Evolutionary conservation across 2,329 filamentous ascomycete species (phyloP), one percentile per base, ranked within the genome.

Genomic region (Chaetoscypha palmicola): DNA sequence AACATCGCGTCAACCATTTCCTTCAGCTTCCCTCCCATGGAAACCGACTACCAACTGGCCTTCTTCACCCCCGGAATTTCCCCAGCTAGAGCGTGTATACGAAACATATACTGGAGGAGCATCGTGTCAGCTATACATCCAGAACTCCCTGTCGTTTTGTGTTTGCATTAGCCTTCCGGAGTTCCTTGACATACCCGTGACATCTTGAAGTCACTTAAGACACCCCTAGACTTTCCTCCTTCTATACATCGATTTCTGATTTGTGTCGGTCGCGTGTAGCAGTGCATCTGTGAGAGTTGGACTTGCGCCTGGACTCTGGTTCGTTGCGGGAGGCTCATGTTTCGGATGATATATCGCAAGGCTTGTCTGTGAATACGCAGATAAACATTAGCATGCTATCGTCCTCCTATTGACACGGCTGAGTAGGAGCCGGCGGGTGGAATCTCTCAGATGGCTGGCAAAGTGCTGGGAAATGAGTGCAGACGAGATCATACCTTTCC

Each of bases 191-290:
- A 64, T 76, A 97, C 91, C 70, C 91, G 77, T 47, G 83, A 81
- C 75, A 98, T 77, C 67, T 89, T 87, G 61, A 98, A 98, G 62
- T 92, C 91, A 45, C 88, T 80, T 54, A 97, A 74, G n/a, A 98
- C 74, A 82, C 89, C 88, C 56, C 88, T 77, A 14, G 83, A 83
- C 64, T 87, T 89, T n/a, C 92, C 92, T 54, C 89, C 89, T 64
- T 91, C 77, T 41, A 94, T 83, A 70, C 92, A 98, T 56, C 92
- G 74, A 68, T 96, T 97, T 65, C 84, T 82, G 65, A 98, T 90
- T 72, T 96, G 90, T 38, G 91, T 95, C 46, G 87, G 80, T 49
- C 90, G 77, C 26, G 92, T 97, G 68, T 97, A 97, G 72, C 79
- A 81, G 71, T 96, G 90, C 91, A 97, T 96, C 68, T 94, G 84